Conservation (phyloP, 192 early-diverging fungal species). For the Coemansia sp. region DNA sequence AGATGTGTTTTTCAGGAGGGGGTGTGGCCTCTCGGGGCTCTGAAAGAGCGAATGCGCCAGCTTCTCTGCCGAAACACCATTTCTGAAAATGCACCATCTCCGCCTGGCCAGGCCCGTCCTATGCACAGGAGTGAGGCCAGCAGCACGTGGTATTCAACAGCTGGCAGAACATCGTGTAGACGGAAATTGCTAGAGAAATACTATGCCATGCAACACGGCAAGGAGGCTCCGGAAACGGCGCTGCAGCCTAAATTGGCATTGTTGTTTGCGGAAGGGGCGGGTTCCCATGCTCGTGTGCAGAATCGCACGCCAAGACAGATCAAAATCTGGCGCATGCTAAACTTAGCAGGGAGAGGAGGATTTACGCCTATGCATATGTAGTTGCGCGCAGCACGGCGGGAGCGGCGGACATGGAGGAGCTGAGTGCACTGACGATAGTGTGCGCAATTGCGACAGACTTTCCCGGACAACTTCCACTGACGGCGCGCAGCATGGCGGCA, state of each 20-base stretch:
- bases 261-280: neutral
- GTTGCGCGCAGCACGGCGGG: constrained; percentile 40
- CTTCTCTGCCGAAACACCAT: too few relatives aligned
- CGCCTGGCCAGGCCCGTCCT: neutral
- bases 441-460: constrained; percentile 49
- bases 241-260: neutral
- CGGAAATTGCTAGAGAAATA: neutral
- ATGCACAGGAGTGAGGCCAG: neutral
- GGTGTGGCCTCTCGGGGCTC: neutral
- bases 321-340: neutral
- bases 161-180: neutral
- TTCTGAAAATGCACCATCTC: neutral
- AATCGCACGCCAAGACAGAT: constrained; percentile 1
- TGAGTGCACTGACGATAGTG: constrained; percentile 48
- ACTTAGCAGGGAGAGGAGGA: neutral
- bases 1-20: neutral
- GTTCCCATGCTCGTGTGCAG: neutral
- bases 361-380: constrained; percentile 14
- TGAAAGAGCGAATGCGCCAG: neutral
- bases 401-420: constrained; percentile 32
- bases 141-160: neutral
- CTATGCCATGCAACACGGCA: neutral
- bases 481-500: constrained; percentile 48
- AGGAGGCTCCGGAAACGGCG: neutral
- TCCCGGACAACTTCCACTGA: constrained; percentile 43